Evolutionary conservation across 169 alveolate species (phyloP).

Genomic region (Plasmodium adleri): DNA sequence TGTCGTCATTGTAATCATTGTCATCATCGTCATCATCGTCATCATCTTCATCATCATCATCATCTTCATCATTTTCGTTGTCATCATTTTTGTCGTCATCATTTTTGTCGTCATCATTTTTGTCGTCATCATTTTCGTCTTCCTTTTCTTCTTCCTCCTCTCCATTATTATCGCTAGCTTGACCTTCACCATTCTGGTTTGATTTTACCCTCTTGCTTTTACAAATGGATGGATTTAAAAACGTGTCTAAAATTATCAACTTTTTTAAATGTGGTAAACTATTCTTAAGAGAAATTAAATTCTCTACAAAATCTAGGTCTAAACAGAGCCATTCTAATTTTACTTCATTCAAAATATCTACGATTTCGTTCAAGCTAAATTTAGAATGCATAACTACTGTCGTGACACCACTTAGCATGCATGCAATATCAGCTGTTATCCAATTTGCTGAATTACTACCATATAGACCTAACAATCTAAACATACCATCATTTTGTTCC

Average conservation of each 20-base stretch:
- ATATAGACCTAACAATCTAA: slow-evolving; percentile 45
- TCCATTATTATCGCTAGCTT: background rate
- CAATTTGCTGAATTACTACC: slow-evolving; percentile 63
- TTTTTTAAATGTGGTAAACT: slow-evolving; percentile 42
- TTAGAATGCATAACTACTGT: slow-evolving; percentile 63
- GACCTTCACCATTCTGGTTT: background rate
- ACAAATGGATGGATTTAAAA: background rate
- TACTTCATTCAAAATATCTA: slow-evolving; percentile 36
- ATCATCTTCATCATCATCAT: background rate
- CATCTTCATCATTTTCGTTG: background rate
- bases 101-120: background rate
- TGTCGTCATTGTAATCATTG: background rate
- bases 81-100: background rate
- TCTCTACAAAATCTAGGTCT: slow-evolving; percentile 19
- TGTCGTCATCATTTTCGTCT: background rate
- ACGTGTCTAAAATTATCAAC: slow-evolving; percentile 30
- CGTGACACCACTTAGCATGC: slow-evolving; percentile 27
- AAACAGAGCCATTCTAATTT: slow-evolving; percentile 58
- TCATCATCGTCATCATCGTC: background rate
- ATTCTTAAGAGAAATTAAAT: background rate
- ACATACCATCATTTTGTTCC: slow-evolving; percentile 34
- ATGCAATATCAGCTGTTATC: slow-evolving; percentile 39
- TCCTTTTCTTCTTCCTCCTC: background rate
- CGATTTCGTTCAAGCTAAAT: slow-evolving; percentile 44
- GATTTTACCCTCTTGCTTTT: background rate